These are phyloP conservation scores for Trypanosomatidae sp. DNA, from an alignment of 208 protist genomes.

Conservation along the genomic window DNA sequence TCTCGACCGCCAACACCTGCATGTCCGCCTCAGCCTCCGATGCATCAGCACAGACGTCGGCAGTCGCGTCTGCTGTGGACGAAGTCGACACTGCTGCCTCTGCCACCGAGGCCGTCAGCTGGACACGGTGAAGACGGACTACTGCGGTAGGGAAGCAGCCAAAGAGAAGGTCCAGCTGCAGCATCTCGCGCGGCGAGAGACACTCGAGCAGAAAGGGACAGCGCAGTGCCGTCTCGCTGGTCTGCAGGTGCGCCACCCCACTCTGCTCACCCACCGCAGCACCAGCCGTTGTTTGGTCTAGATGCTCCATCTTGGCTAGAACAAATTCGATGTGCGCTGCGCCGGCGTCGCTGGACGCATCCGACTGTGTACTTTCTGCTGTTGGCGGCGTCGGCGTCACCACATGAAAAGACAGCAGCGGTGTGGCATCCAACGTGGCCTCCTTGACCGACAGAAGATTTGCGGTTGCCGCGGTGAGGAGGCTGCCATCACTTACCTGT, in stretches of 20 bases:
- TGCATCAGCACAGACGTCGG: too few species aligned
- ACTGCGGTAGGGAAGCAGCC: conserved; percentile 52
- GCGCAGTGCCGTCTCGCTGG: conserved; percentile 9
- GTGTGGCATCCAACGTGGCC: too few species aligned
- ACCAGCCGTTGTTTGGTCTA: too few species aligned
- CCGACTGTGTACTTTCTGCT: too few species aligned
- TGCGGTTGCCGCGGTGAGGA: too few species aligned
- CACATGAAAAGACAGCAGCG: too few species aligned
- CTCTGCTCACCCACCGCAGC: conserved; percentile 5
- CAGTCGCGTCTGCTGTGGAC: not conserved
- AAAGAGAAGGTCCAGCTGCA: conserved; percentile 48
- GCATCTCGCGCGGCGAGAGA: conserved; percentile 56
- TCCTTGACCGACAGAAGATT: too few species aligned
- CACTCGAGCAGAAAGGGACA: conserved; percentile 38
- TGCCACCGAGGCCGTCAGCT: conserved; percentile 25
- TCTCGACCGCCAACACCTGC: conserved; percentile 23
- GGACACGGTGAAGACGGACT: conserved; percentile 56
- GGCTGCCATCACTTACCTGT: too few species aligned
- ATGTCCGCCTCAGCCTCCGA: conserved; percentile 5
- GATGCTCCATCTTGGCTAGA: conserved; percentile 79
- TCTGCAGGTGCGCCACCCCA: not conserved
- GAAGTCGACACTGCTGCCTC: not conserved
- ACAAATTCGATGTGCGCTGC: too few species aligned
- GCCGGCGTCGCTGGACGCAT: too few species aligned
- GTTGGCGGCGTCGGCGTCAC: too few species aligned